Evolutionary conservation across 495 filamentous ascomycete species (phyloP), one percentile per base, ranked within the genome.

Genomic region (Tuber microsphaerosporum): DNA sequence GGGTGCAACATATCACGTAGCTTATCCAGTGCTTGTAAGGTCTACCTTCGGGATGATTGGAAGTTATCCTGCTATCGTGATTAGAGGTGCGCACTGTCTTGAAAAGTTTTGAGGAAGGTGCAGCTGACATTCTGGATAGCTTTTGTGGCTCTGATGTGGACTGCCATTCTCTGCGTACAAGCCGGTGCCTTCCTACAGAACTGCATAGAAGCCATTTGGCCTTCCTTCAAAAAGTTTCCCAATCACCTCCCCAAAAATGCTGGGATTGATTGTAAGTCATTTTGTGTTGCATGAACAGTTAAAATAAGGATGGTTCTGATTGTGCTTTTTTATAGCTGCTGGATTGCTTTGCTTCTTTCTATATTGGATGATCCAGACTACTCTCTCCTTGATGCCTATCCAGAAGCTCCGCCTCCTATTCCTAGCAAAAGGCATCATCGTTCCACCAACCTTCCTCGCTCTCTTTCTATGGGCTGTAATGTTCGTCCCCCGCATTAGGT

Each of bases 31-130:
- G 22, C 85, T 89, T 20, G 85, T 84, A 45, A 84, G 90, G 71
- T 85, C 87, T 8, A 86, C 87, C 0, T 92, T 91, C 79, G 90
- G 90, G 41, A 88, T 91, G 71, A 89, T 88, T 85, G 90, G 90
- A 22, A 87, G 86, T 16, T 87, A 86, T 72, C 84, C 85, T 43
- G 86, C 84, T 12, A 86, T 88, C 44, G 84, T 85, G 74, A 84
- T 87, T 69, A 82, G 85, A 73, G 84, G 76, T 78, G 61, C 34
- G 43, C 45, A 19, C 10, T 5, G 37, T 19, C 41, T 41, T 65
- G 34, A 22, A 68, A 68, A 76, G 14, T 73, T 82, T 73, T 73
- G 72, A 22, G 73, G 73, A 10, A 4, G 16, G 34, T 20, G 51
- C 69, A 79, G 37, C 79, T 80, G 42, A 79, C 74, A 77, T 83